These are phyloP conservation scores for Delonix regia DNA, from an alignment of 306 rosid species.

Conservation along the genomic window DNA sequence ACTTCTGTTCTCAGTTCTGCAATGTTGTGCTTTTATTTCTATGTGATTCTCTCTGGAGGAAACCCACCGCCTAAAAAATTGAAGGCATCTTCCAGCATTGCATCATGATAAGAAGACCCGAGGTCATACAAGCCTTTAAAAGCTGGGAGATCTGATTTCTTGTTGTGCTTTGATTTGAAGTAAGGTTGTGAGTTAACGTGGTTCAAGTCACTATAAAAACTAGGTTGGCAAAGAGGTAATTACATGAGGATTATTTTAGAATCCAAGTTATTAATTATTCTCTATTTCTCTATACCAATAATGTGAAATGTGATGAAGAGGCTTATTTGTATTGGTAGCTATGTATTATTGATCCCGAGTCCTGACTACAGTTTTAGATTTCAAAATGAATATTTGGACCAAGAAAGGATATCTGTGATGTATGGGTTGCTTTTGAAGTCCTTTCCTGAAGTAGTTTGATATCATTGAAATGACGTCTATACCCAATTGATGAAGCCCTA, in stretches of 20 bases:
- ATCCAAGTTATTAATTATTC: slow-evolving; percentile 15
- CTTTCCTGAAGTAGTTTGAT: background rate
- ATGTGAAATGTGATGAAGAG: slow-evolving; percentile 25
- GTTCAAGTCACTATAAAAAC: slow-evolving; percentile 17
- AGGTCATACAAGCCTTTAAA: slow-evolving; percentile 29
- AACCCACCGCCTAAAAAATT: slow-evolving; percentile 94
- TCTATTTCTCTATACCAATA: background rate
- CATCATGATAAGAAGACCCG: slow-evolving; percentile 46
- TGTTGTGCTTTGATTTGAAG: slow-evolving; percentile 38
- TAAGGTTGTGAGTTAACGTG: slow-evolving; percentile 30
- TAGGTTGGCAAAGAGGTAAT: slow-evolving; percentile 35
- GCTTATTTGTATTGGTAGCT: slow-evolving; percentile 23
- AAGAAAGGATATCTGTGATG: background rate
- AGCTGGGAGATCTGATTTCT: slow-evolving; percentile 1
- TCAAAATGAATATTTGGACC: slow-evolving; percentile 18
- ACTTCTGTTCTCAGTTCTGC: slow-evolving; percentile 78
- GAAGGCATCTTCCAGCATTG: slow-evolving; percentile 62
- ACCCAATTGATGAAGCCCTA: background rate
- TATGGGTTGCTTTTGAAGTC: slow-evolving; percentile 11
- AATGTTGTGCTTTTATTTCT: slow-evolving; percentile 87
- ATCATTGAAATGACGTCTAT: background rate
- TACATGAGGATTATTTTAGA: slow-evolving; percentile 30
- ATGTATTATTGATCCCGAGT: background rate
- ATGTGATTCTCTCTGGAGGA: slow-evolving; percentile 79
- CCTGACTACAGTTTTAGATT: slow-evolving; percentile 21